Evolutionary conservation across 2,329 filamentous ascomycete genomes (phyloP), one percentile per base, ranked within the genome.

Genomic region (Geosmithia morbida): DNA sequence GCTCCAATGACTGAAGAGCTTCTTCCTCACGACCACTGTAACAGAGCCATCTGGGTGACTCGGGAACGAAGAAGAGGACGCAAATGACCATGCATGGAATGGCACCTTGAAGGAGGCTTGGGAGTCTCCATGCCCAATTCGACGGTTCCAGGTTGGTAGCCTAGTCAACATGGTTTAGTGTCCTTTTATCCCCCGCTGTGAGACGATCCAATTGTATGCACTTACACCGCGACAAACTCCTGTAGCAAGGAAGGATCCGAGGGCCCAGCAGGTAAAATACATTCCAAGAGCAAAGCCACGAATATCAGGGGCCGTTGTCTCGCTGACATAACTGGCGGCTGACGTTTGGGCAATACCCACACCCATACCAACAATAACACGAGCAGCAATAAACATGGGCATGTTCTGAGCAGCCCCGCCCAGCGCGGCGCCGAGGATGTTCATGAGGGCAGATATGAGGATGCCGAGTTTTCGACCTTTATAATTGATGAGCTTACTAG

Each of bases 311-410:
- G 69, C 60, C 46, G 70, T 69, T 0, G 66, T 68, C 57, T 76
- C 72, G 2, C 65, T 63, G 3, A 75, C 60, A 47, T 69, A 72
- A 1, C 71, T 66, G 1, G 61, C 61, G 3, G 63, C 68, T 2
- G 67, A 65, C n/a, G 68, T 64, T 17, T 62, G 65, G 2, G 66
- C 64, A 13, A 70, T 53, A 3, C 59, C 62, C 4, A 55, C 58
- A 3, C 71, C 71, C 39, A 72, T 59, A 0, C 70, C 70, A 4
- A 74, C 56, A 7, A 74, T 56, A 19, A 72, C 63, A 13, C 71
- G 62, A 0, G 58, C 64, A 7, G 66, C 50, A 20, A 70, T 65
- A 51, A 74, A 73, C 69, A 72, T 72, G 33, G n/a, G 42, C 26
- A 29, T 29, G 33, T 48, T 48, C 33, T 41, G 30, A 46, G 64